Evolutionary conservation across 2,329 filamentous ascomycete genomes (phyloP), one percentile per base, ranked within the genome.

Genomic region (Penicillium sp.): DNA sequence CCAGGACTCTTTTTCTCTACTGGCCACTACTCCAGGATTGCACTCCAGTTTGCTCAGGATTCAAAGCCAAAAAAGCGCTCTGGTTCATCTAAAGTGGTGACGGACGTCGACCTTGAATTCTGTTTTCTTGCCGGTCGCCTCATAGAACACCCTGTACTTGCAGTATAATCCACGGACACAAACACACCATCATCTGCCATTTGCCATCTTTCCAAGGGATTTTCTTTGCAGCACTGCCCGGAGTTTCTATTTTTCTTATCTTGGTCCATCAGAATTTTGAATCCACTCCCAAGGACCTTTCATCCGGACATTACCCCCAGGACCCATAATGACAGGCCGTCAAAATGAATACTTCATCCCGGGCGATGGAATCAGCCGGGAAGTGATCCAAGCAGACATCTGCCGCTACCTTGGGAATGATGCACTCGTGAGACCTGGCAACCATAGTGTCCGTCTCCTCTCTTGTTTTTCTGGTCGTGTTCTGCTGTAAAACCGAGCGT

Each of bases 361-460:
- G 47, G 86, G 88, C 70, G 88, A 92, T 76, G 89, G 90, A 73
- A 93, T 93, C 76, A 89, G 90, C 75, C 87, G 89, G 69, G 89
- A 93, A 77, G 90, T 93, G 70, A 92, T 93, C 77, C 91, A 90
- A 63, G 88, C 89, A 73, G 90, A 93, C 75, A 91, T 93, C 66
- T 92, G 90, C 80, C 89, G 89, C 73, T 93, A 92, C 75, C 83
- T 93, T 67, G 90, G 90, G 71, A 91, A 91, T 75, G 90, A 93
- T 81, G 90, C 90, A 67, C 83, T 91, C 70, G 89, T 91, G 72
- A 87, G 88, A 71, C 89, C 89, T 60, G 88, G 88, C 70, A 86
- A 84, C 68, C 89, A 90, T 77, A 86, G 90, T 83, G 89, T 91
- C 83, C 68, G 82, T 74, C 68, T 67, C 65, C 69, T 67, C 52